Base-by-base conservation (phyloP, 345 rosid genomes). In the Acer yangbiense region DNA sequence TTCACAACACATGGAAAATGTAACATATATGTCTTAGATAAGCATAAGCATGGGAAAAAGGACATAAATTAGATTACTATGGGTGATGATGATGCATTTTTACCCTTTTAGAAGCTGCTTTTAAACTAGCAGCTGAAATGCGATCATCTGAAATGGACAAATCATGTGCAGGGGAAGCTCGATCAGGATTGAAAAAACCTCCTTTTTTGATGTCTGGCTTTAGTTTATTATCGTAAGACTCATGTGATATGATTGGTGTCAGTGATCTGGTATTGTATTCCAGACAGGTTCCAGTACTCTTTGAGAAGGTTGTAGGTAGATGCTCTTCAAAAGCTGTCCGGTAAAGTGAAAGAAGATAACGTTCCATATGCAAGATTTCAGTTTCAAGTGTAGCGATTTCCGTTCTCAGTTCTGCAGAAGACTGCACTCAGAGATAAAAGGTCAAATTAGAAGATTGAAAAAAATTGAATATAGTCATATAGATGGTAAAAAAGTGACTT, bases 331-430 rank as follows among this genome's bases (percentile, higher is more conserved):
- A 92, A 83, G 92, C 88, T 46, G 87, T 89, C 55, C 94, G 89
- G 74, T 94, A 92, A 14, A 91, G 90, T 0, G 97, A 89, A 76
- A 94, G 89, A 60, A 92, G 88, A 86, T 84, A 84, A 21, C 83
- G 79, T 77, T 94, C 98, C 82, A 94, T 76, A 64, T 74, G 92
- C 71, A 88, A 74, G 77, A 92, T 94, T 83, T 94, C 89, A 76
- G 82, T 61, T 90, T 94, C 95, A 32, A 92, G 89, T 20, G 77
- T 62, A 9, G 88, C 92, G 46, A 94, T 92, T 77, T 94, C 97
- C 75, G 82, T 84, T 87, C 79, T 91, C 80, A 94, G 81, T 39
- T 86, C 94, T 43, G 77, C 83, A 73, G 89, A 82, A 71, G 97
- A 87, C 97, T 92, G 81, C 83, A 86, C 58, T 5, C 3, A 46